Evolutionary conservation across 148 eudicot genomes (phyloP), one percentile per base, ranked within the genome.

Genomic region (Rhododendron molle): DNA sequence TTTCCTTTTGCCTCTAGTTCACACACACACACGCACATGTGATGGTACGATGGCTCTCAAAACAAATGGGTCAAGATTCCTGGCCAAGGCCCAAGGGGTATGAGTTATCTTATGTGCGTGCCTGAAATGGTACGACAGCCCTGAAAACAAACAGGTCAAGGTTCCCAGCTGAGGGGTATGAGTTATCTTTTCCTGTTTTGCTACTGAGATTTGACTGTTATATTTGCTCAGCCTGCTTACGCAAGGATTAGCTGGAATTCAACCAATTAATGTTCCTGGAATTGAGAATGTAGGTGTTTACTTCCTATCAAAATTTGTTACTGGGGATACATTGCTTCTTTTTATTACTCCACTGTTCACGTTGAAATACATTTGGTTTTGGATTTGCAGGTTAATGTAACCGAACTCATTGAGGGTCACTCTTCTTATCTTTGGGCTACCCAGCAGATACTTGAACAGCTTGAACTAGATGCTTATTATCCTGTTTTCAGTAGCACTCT

Each of bases 201-300:
- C 11, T 74, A 18, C 26, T 74, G 26, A 60, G 72, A 32, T 6
- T 10, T 20, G 71, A 38, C 78, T 69, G 8, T 73, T 71, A 15
- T 40, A 73, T 80, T 82, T 78, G 54, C 86, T 89, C 94, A 97
- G 99, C 88, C 95, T 96, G 90, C 96, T 97, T 47, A 91, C 91
- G 3, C 93, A 92, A 89, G 99, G 99, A 88, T 88, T 97, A 87
- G 99, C 99, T n/a, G 99, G 99, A 87, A 97, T 97, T 82, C 95
- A 95, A 86, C 92, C 94, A 15, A 90, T 97, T 67, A 90, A 93
- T 81, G 91, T 90, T 86, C 98, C 94, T 32, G 99, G 99, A 76
- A 93, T 97, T 84, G 98, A 97, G 88, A 97, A 97, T 88, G 98
- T 92, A 91, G 85, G 96, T 85, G 58, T 52, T 76, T 77, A 28